These are phyloP conservation scores for Hypholoma sublateritium DNA, from an alignment of 768 basidiomycete genomes.

Conservation along the genomic window DNA sequence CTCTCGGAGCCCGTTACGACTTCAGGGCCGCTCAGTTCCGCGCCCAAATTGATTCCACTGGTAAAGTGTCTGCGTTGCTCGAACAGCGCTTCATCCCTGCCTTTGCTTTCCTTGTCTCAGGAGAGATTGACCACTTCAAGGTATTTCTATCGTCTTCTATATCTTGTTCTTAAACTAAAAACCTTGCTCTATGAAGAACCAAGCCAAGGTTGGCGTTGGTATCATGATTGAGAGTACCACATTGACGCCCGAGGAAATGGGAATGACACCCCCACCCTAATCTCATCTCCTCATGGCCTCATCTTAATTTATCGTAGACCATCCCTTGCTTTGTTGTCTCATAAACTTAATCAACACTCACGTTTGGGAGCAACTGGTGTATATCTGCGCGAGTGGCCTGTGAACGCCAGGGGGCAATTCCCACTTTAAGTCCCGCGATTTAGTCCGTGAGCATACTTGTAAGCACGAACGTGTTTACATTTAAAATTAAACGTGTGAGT, in stretches of 20 bases:
- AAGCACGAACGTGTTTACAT: constrained; percentile 3
- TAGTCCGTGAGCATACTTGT: neutral
- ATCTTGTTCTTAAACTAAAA: constrained; percentile 1
- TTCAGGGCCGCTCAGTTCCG: constrained; percentile 92
- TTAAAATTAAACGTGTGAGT: no score
- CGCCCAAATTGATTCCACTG: constrained; percentile 91
- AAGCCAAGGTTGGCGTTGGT: constrained; percentile 93
- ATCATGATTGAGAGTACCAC: constrained; percentile 94
- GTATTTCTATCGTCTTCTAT: constrained; percentile 36
- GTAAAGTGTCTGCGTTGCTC: constrained; percentile 91
- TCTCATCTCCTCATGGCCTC: constrained; percentile 12
- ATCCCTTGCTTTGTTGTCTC: constrained; percentile 10
- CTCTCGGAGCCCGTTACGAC: constrained; percentile 95
- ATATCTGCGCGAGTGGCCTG: no score
- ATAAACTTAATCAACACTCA: constrained; percentile 7
- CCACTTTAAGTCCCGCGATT: neutral
- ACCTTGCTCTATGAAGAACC: constrained; percentile 53
- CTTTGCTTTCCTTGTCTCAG: constrained; percentile 91
- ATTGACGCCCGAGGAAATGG: constrained; percentile 85
- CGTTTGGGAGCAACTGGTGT: neutral
- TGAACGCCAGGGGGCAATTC: no score
- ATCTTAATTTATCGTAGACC: constrained; percentile 20
- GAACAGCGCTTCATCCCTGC: constrained; percentile 96
- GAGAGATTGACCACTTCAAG: constrained; percentile 99
- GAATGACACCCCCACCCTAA: constrained; percentile 51